A percentile compares a stretch with the other conserved stretches of the same genome.
Conservation (phyloP, 352 stramenopile genomes). For the Phytophthora nicotianae region DNA sequence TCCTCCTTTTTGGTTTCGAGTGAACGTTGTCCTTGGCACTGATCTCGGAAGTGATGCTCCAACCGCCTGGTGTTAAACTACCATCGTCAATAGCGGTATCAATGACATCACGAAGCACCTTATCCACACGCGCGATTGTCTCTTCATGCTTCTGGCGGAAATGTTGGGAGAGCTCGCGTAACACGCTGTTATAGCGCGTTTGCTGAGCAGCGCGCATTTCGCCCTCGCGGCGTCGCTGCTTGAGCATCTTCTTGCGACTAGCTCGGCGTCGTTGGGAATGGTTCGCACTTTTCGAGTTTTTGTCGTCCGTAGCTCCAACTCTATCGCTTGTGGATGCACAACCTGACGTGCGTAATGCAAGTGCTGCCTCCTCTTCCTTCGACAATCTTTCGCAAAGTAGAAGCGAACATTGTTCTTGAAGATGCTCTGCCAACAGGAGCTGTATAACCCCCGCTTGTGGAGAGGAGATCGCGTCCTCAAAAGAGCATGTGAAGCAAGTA, state of each 20-base stretch:
- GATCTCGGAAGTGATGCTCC: slow-evolving; percentile 11
- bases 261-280: slow-evolving; percentile 65
- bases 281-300: slow-evolving; percentile 24
- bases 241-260: slow-evolving; percentile 70
- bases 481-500: slow-evolving; percentile 46
- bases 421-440: slow-evolving; percentile 70
- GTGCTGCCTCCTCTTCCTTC: slow-evolving; percentile 48
- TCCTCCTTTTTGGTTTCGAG: slow-evolving; percentile 31
- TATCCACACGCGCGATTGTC: slow-evolving; percentile 25
- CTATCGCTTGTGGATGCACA: background rate
- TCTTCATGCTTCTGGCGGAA: slow-evolving; percentile 39
- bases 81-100: slow-evolving; percentile 31
- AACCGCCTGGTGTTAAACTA: slow-evolving; percentile 22
- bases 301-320: background rate
- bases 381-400: slow-evolving; percentile 63
- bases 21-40: slow-evolving; percentile 2
- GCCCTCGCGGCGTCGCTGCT: slow-evolving; percentile 56
- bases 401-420: slow-evolving; percentile 76
- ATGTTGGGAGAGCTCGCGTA: slow-evolving; percentile 47
- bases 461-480: slow-evolving; percentile 40
- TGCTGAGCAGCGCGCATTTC: slow-evolving; percentile 45
- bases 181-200: slow-evolving; percentile 40
- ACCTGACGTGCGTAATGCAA: no score
- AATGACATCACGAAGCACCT: slow-evolving; percentile 53
- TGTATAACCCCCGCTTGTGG: slow-evolving; percentile 66